Percentiles rank a stretch among this genome's conserved stretches.
These are phyloP conservation scores for Fraxinus pennsylvanica DNA, from an alignment of 257 asterid species.

Conservation along the genomic window DNA sequence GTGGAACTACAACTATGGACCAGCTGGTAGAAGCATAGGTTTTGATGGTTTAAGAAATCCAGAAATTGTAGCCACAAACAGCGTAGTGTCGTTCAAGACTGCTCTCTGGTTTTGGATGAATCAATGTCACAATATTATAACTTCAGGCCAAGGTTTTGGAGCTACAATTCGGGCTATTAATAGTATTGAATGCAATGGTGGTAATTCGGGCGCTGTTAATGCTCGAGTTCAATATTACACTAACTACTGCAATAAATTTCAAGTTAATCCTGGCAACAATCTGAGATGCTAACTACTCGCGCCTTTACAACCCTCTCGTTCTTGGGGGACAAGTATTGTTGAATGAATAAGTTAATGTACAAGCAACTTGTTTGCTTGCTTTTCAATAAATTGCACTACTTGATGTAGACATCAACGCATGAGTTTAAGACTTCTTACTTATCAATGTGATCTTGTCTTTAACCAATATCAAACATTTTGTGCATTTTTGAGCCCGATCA, in stretches of 20 bases:
- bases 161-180: conserved; percentile 41
- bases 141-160: conserved; percentile 36
- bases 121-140: conserved; percentile 25
- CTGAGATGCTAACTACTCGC: conserved; percentile 1
- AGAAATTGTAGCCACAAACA: conserved; percentile 26
- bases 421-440: background rate
- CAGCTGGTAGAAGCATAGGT: conserved; percentile 35
- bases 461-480: too few relatives aligned
- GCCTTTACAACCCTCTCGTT: too few relatives aligned
- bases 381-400: background rate
- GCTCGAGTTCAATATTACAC: conserved; percentile 27
- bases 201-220: conserved; percentile 11
- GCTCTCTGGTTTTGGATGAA: conserved; percentile 47
- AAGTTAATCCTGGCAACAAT: conserved; percentile 32
- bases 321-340: too few relatives aligned
- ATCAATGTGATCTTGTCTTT: background rate
- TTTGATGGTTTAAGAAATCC: conserved; percentile 39
- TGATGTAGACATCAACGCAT: background rate
- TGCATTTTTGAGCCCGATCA: background rate
- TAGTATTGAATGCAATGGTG: conserved; percentile 31
- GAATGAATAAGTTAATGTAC: too few relatives aligned
- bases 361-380: too few relatives aligned
- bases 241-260: conserved; percentile 34
- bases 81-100: conserved; percentile 27
- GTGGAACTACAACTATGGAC: conserved; percentile 42